phyloP scores from a whole-genome alignment of 345 rosid species.

The Syzygium oleosum region DNA sequence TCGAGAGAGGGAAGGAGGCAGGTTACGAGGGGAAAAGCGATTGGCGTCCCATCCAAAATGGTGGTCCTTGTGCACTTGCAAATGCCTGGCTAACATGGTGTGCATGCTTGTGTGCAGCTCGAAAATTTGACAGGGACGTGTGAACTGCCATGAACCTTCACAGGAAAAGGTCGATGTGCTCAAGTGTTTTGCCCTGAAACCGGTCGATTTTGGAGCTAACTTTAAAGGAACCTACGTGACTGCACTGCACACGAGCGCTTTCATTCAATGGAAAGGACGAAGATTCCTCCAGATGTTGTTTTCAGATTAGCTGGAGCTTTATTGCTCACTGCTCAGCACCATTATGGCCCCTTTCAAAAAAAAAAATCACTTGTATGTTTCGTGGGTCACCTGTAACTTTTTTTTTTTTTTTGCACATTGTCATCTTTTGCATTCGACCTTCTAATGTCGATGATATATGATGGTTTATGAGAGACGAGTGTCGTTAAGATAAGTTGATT shows the following conservation, averaged over 20 bases:
- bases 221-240: not conserved
- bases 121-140: not conserved
- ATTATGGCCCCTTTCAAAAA: not conserved
- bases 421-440: not conserved
- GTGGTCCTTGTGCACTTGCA: not conserved
- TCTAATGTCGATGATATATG: not conserved
- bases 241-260: not conserved
- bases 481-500: not conserved
- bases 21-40: not conserved
- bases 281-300: not conserved
- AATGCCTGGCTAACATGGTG: not conserved
- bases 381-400: not conserved
- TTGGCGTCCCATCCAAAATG: not conserved
- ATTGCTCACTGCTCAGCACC: not conserved
- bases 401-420: not conserved
- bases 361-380: not conserved
- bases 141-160: not conserved
- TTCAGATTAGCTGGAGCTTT: not conserved
- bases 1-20: not conserved
- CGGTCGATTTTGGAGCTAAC: not conserved
- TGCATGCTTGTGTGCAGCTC: not conserved
- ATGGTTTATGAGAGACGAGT: not conserved
- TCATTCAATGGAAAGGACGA: not conserved
- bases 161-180: not conserved
- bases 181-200: not conserved